phyloP scores from a whole-genome alignment of 805 yeast genomes.

The Candida boidinii region DNA sequence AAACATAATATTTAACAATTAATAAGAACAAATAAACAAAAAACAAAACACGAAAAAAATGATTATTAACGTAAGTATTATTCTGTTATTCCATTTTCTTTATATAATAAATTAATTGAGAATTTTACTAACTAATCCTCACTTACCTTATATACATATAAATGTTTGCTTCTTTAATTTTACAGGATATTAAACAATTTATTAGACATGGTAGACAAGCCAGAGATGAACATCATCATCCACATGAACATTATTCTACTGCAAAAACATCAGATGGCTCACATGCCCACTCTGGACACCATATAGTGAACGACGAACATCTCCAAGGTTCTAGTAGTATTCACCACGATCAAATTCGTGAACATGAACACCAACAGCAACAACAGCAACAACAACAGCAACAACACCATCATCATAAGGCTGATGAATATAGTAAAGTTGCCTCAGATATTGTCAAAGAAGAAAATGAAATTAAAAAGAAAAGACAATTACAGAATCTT shows the following conservation, averaged over 20 bases:
- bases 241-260: not conserved
- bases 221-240: no score
- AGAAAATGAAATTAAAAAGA: conserved; percentile 17
- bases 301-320: no score
- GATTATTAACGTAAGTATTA: no score
- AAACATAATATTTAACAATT: no score
- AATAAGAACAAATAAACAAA: no score
- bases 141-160: no score
- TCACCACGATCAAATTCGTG: not conserved
- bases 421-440: conserved; percentile 20
- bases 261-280: conserved; percentile 1
- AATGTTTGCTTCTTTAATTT: not conserved
- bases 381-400: conserved; percentile 1
- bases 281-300: no score
- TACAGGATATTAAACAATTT: conserved; percentile 31
- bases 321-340: no score
- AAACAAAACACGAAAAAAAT: no score
- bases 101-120: no score
- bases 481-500: conserved; percentile 17
- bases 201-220: conserved; percentile 36
- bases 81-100: no score
- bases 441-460: conserved; percentile 25
- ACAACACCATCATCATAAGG: conserved; percentile 10
- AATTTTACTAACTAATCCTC: no score
- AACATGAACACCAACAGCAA: conserved; percentile 1